Conservation (phyloP, 2,329 filamentous ascomycete species). For the Blastomyces silverae region DNA sequence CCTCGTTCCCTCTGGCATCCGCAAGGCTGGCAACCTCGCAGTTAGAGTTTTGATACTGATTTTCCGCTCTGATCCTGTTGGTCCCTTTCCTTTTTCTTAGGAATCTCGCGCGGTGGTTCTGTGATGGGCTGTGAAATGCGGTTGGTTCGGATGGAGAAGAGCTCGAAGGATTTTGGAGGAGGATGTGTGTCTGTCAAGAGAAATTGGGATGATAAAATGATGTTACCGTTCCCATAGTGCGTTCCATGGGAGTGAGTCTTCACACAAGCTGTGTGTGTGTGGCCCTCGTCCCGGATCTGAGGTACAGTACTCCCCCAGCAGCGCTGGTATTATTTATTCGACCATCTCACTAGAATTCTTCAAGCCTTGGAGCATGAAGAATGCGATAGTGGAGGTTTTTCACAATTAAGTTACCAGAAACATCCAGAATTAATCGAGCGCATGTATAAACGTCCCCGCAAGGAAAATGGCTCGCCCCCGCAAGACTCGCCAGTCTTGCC, state of each 20-base stretch:
- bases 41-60: neutral
- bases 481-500: neutral
- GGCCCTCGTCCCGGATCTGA: neutral
- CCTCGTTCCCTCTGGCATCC: neutral
- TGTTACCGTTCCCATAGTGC: neutral
- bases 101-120: neutral
- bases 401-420: no score
- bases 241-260: neutral
- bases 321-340: neutral
- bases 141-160: neutral
- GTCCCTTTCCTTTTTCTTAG: neutral
- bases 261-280: neutral
- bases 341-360: neutral
- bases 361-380: neutral
- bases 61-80: conserved; percentile 2
- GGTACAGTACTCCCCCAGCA: neutral
- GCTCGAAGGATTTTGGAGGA: neutral
- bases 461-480: neutral
- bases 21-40: neutral
- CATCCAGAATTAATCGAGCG: no score
- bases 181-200: neutral
- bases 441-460: neutral
- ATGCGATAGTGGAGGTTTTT: no score
- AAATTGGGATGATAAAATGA: neutral
- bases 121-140: neutral